Percentiles rank a stretch among this genome's conserved stretches.
Evolutionary conservation across 2,329 filamentous ascomycete genomes (phyloP).

Genomic region (Cercospora sp.): DNA sequence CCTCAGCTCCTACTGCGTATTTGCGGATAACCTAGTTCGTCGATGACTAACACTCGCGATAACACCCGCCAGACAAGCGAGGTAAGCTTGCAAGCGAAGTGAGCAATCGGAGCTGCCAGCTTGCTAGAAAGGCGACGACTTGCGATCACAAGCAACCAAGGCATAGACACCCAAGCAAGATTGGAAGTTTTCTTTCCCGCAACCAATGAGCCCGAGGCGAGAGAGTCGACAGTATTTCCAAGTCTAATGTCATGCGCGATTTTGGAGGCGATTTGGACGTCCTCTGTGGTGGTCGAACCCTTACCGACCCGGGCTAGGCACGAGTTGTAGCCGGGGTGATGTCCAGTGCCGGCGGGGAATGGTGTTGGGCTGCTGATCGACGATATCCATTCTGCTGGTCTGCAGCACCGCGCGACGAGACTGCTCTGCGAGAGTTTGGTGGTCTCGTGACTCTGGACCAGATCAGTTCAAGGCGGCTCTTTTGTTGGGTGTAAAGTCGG

Average conservation of each 20-base stretch:
- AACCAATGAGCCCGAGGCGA: background rate
- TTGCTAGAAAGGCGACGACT: background rate
- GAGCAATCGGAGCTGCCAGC: background rate
- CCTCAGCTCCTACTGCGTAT: background rate
- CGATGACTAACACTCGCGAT: background rate
- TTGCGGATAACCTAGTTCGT: background rate
- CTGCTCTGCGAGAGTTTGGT: background rate
- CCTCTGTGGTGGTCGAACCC: background rate
- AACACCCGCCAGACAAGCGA: background rate
- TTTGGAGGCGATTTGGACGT: background rate
- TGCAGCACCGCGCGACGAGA: background rate
- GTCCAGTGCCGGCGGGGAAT: background rate
- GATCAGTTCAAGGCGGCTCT: background rate
- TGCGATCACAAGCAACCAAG: background rate
- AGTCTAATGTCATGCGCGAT: background rate
- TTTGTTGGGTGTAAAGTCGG: background rate
- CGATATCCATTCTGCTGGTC: background rate
- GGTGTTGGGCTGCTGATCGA: background rate
- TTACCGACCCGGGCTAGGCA: too few species aligned
- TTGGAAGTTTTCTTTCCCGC: background rate
- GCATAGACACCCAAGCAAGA: background rate
- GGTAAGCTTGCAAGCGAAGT: background rate
- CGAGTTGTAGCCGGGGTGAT: background rate
- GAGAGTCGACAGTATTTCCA: background rate
- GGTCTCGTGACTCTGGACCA: background rate